phyloP scores from a whole-genome alignment of 768 basidiomycete genomes.

The Suillus tomentosus region DNA sequence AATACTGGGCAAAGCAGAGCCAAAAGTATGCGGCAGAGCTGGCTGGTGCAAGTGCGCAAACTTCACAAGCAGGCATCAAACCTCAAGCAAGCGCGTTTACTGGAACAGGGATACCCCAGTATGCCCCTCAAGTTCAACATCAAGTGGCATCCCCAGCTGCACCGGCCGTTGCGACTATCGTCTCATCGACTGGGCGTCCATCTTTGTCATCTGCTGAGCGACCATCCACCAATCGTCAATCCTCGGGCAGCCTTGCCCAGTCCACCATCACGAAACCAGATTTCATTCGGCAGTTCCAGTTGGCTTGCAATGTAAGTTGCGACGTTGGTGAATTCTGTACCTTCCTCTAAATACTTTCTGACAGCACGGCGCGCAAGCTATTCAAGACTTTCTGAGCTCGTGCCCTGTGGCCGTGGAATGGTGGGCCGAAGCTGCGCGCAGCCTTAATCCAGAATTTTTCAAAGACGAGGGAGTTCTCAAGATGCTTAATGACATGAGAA shows the following conservation, averaged over 20 bases:
- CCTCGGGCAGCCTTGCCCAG: not conserved
- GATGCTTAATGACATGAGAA: constrained; percentile 1
- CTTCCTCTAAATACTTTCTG: too few relatives aligned
- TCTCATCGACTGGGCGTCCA: not conserved
- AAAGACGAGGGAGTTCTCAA: not conserved
- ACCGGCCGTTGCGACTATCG: not conserved
- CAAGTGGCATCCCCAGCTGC: not conserved
- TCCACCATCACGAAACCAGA: constrained; percentile 14
- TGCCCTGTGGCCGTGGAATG: not conserved
- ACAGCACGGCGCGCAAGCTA: not conserved
- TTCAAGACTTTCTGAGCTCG: not conserved
- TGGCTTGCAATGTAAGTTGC: constrained; percentile 22
- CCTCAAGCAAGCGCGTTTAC: not conserved
- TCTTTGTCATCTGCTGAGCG: not conserved
- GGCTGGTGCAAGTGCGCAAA: not conserved
- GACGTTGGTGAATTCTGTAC: not conserved
- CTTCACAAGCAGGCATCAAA: not conserved
- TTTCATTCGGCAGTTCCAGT: constrained; percentile 27
- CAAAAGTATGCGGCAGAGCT: constrained; percentile 4
- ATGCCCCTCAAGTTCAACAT: not conserved
- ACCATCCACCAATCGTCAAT: not conserved
- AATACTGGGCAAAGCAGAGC: constrained; percentile 1
- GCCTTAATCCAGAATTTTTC: not conserved
- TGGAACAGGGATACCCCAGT: not conserved
- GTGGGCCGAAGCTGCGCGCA: constrained; percentile 3